phyloP scores from a whole-genome alignment of 2,329 filamentous ascomycete species.

The Xylaria sp. region DNA sequence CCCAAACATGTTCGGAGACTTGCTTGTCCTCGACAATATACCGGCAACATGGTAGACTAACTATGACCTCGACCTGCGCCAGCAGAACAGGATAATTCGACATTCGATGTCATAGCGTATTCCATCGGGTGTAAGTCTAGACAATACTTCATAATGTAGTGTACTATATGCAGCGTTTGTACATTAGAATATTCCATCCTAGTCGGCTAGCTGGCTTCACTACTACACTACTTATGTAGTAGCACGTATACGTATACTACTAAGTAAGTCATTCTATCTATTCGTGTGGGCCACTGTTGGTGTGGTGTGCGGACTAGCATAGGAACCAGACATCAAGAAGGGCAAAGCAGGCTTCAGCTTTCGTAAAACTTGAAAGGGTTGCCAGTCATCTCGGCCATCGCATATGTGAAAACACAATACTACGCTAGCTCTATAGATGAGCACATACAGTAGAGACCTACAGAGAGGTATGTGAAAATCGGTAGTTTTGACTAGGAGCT shows the following conservation, averaged over 20 bases:
- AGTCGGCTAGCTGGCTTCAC: neutral
- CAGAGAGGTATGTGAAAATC: neutral
- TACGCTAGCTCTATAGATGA: neutral
- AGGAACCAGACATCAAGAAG: neutral
- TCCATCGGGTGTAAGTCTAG: neutral
- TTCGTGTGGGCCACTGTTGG: neutral
- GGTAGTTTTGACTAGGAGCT: neutral
- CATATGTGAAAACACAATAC: neutral
- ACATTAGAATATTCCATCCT: neutral
- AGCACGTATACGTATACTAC: no score
- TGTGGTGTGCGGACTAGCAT: conserved; percentile 1
- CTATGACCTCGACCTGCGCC: neutral
- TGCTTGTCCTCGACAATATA: neutral
- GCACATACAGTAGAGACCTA: neutral
- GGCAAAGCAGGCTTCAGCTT: neutral
- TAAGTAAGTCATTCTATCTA: neutral
- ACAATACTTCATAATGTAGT: neutral
- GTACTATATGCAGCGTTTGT: no score
- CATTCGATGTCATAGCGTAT: conserved; percentile 7
- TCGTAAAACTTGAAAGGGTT: neutral
- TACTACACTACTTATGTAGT: no score
- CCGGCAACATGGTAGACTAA: neutral
- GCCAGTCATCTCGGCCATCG: neutral
- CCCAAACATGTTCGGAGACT: neutral
- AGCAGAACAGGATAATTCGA: neutral